A percentile compares a stretch with the other conserved stretches of the same genome.
These are phyloP conservation scores for Suillus occidentalis DNA, from an alignment of 768 basidiomycete species.

Conservation along the genomic window DNA sequence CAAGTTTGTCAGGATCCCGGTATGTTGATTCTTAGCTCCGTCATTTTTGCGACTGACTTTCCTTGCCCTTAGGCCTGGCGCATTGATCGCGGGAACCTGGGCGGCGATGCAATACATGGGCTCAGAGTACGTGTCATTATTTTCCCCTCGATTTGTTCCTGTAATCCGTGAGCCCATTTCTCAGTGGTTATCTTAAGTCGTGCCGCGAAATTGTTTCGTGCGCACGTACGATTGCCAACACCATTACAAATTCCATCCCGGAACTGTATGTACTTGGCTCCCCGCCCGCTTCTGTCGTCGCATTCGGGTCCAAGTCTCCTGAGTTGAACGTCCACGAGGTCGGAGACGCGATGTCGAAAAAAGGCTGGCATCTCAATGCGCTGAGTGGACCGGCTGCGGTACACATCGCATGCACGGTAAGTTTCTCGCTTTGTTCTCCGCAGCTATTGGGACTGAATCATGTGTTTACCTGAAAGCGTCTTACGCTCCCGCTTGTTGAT, in stretches of 20 bases:
- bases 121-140: constrained; percentile 54
- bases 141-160: not conserved
- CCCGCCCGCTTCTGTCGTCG: constrained; percentile 88
- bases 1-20: constrained; percentile 89
- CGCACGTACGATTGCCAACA: constrained; percentile 65
- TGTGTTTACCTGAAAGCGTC: constrained; percentile 44
- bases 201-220: constrained; percentile 80
- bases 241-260: constrained; percentile 66
- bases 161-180: not conserved
- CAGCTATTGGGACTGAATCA: not conserved
- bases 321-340: constrained; percentile 73
- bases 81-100: constrained; percentile 93
- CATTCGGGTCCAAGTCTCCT: constrained; percentile 69
- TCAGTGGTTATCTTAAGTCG: constrained; percentile 84
- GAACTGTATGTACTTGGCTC: constrained; percentile 89
- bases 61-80: constrained; percentile 64
- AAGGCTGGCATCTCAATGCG: constrained; percentile 92
- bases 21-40: constrained; percentile 32
- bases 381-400: constrained; percentile 76
- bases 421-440: constrained; percentile 23
- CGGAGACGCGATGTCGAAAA: constrained; percentile 82
- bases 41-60: not conserved
- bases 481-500: constrained; percentile 78
- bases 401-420: constrained; percentile 92
- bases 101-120: constrained; percentile 96